Evolutionary conservation across 2,329 filamentous ascomycete genomes (phyloP), one percentile per base, ranked within the genome.

Genomic region (Magnaporthiopsis incrustans): DNA sequence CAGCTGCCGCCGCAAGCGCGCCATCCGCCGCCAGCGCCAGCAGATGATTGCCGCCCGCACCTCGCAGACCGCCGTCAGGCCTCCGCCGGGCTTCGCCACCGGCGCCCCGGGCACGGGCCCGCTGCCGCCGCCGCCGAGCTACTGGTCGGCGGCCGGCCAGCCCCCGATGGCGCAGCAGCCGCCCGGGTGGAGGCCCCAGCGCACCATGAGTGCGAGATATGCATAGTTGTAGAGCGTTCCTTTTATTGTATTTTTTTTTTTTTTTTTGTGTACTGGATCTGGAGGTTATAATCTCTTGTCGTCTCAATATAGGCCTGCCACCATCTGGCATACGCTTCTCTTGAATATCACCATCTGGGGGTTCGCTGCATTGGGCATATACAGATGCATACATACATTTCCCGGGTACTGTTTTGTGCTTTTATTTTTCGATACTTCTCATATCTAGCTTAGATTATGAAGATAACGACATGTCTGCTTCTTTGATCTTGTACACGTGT

Each of bases 1-100:
- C 69, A 83, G 82, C 59, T 86, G 81, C 69, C 78, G 82, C 56
- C 76, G 81, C 22, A 60, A 64, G 35, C 66, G 65, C 12, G 53
- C 65, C 10, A 62, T 63, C 32, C 27, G 32, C 32, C 32, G 38
- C 30, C 61, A 63, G 56, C 61, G 57, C 44, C 33, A n/a, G n/a
- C 61, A 59, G 61, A 58, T 63, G 56, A 57, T 63, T 22, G 61
- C 61, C n/a, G 61, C 61, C 4, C 53, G 38, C n/a, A 32, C 32
- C 53, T 30, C 61, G 30, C n/a, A 56, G 53, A 12, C 33, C 11
- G 33, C 33, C 27, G 32, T 27, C 27, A 30, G 27, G 22, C 32
- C 26, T 30, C 58, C 30, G 10, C 11, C 27, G 5, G 58, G 58
- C 30, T n/a, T 60, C 32, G 7, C 26, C 22, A 22, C 12, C 32